These are phyloP conservation scores for Cutaneotrichosporon sp. DNA, from an alignment of 1,284 basidiomycete genomes.

Conservation along the genomic window DNA sequence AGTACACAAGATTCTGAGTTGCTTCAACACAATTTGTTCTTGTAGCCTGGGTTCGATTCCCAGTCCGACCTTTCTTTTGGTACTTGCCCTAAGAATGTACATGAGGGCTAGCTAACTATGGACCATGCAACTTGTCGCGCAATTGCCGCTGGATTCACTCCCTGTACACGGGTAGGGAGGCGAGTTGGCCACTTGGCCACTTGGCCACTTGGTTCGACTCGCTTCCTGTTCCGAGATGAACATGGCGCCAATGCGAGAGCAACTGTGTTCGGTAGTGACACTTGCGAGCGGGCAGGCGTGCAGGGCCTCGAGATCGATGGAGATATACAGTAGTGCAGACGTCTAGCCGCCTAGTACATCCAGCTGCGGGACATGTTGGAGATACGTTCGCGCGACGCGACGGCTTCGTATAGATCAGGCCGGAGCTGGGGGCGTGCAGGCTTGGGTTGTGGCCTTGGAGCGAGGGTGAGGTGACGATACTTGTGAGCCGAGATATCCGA, in stretches of 20 bases:
- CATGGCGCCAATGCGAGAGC: too few relatives aligned
- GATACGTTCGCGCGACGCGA: background rate
- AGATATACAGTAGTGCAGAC: background rate
- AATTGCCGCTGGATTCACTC: too few relatives aligned
- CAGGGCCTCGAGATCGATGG: too few relatives aligned
- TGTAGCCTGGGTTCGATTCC: constrained; percentile 3
- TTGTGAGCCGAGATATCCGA: background rate
- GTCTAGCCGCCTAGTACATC: background rate
- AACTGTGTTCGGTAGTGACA: too few relatives aligned
- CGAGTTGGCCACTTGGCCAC: too few relatives aligned
- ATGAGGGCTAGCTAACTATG: background rate
- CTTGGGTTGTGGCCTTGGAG: background rate
- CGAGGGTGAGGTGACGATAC: background rate
- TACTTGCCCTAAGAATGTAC: background rate
- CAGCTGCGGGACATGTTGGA: background rate
- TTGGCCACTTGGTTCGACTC: too few relatives aligned
- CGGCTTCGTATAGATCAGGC: background rate
- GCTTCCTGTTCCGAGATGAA: too few relatives aligned
- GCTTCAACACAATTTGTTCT: background rate
- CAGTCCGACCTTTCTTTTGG: background rate
- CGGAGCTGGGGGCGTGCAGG: background rate
- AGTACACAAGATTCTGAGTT: constrained; percentile 2
- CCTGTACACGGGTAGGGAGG: too few relatives aligned
- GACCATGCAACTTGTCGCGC: too few relatives aligned
- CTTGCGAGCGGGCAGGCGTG: too few relatives aligned